These are phyloP conservation scores for Podospora pseudocomata DNA, from an alignment of 495 filamentous ascomycete species.

Conservation along the genomic window DNA sequence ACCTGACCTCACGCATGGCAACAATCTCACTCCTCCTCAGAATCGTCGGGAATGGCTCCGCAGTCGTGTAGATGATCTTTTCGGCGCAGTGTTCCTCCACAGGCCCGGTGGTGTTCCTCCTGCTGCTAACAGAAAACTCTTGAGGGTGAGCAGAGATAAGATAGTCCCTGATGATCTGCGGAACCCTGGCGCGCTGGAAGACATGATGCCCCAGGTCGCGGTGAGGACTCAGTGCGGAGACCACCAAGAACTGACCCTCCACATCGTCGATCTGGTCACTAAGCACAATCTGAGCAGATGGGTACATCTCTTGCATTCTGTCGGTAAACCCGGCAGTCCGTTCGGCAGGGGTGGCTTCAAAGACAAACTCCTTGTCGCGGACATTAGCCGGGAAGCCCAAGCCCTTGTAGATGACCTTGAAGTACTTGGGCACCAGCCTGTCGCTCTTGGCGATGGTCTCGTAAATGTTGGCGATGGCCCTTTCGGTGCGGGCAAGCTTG, in stretches of 20 bases:
- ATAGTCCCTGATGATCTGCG: conserved; percentile 76
- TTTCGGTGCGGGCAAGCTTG: conserved; percentile 82
- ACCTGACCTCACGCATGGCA: conserved; percentile 53
- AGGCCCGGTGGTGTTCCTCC: conserved; percentile 60
- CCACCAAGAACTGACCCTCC: conserved; percentile 90
- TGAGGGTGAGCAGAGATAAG: conserved; percentile 70
- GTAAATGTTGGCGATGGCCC: conserved; percentile 91
- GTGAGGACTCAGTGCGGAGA: conserved; percentile 74
- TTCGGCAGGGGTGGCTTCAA: conserved; percentile 75
- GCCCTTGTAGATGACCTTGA: conserved; percentile 86
- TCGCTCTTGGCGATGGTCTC: conserved; percentile 81
- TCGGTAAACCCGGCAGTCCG: conserved; percentile 80
- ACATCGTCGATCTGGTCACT: conserved; percentile 67
- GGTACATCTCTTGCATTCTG: conserved; percentile 87
- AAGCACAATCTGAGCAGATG: conserved; percentile 75
- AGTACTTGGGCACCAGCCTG: conserved; percentile 76
- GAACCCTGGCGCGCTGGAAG: conserved; percentile 81
- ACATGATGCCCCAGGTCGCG: conserved; percentile 82
- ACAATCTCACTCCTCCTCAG: conserved; percentile 84
- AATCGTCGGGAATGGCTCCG: conserved; percentile 88
- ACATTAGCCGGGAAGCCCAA: conserved; percentile 80
- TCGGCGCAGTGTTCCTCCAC: conserved; percentile 73
- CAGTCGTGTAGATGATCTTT: conserved; percentile 80
- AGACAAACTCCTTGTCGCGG: conserved; percentile 90
- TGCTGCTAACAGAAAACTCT: conserved; percentile 68